A percentile compares a stretch with the other conserved stretches of the same genome.
Conservation (phyloP, 768 basidiomycete species). For the Trametes cinnabarina region DNA sequence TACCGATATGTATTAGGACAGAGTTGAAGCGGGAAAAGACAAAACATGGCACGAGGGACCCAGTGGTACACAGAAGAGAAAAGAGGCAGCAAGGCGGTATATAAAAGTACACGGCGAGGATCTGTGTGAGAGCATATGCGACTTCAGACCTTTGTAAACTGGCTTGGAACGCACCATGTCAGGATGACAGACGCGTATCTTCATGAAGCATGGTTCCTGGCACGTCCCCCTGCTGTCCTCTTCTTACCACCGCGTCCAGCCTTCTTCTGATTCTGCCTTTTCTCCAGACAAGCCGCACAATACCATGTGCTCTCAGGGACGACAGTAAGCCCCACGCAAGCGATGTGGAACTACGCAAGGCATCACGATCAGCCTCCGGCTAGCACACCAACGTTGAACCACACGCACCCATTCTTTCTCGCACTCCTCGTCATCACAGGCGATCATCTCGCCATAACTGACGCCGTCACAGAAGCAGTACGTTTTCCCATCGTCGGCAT, state of each 20-base stretch:
- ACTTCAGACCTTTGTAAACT: too few species aligned
- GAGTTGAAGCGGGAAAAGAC: neutral
- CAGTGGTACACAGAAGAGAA: too few species aligned
- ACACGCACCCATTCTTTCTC: slow-evolving; percentile 86
- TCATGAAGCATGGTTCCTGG: slow-evolving; percentile 24
- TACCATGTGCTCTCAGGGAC: slow-evolving; percentile 75
- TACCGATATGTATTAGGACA: too few species aligned
- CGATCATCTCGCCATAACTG: slow-evolving; percentile 95
- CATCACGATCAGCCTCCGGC: slow-evolving; percentile 4
- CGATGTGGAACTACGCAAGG: slow-evolving; percentile 67
- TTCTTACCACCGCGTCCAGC: slow-evolving; percentile 28
- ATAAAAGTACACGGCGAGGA: too few species aligned
- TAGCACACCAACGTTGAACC: too few species aligned
- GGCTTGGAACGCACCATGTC: neutral
- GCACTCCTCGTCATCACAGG: slow-evolving; percentile 80
- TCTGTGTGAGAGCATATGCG: too few species aligned
- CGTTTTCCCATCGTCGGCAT: slow-evolving; percentile 53
- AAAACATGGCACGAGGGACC: neutral
- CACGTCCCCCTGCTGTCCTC: slow-evolving; percentile 25
- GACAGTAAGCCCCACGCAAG: slow-evolving; percentile 64
- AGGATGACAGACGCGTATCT: neutral
- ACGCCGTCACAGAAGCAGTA: slow-evolving; percentile 86
- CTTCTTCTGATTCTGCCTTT: slow-evolving; percentile 43
- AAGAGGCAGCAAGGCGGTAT: too few species aligned
- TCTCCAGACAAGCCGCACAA: slow-evolving; percentile 64